Percentiles rank a stretch among this genome's conserved stretches.
Conservation (phyloP, 768 basidiomycete species). For the Mrakia gelida region DNA sequence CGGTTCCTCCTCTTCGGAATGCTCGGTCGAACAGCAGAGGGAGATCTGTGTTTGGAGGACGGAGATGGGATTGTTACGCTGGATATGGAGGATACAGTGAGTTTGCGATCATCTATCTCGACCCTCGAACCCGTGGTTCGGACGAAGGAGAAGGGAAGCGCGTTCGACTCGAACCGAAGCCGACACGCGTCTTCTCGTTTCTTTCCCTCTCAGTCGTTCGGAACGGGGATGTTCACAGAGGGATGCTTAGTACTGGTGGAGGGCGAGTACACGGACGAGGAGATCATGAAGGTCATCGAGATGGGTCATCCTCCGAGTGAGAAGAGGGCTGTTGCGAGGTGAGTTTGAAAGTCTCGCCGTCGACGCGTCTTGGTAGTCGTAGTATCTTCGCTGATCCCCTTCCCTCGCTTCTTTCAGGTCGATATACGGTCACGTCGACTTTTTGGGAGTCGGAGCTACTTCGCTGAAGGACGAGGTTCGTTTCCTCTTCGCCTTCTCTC, state of each 20-base stretch:
- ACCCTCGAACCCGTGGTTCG: neutral
- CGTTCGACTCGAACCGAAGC: neutral
- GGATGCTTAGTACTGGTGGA: constrained; percentile 92
- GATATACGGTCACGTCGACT: constrained; percentile 94
- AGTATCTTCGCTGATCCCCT: too few relatives aligned
- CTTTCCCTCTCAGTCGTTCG: constrained; percentile 60
- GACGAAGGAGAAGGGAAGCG: neutral
- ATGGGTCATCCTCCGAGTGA: constrained; percentile 98
- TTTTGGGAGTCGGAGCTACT: constrained; percentile 88
- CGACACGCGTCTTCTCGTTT: neutral
- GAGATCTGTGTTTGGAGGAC: constrained; percentile 86
- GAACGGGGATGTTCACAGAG: constrained; percentile 93
- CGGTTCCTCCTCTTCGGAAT: constrained; percentile 91
- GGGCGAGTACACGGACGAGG: constrained; percentile 92
- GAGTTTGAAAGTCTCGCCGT: constrained; percentile 34
- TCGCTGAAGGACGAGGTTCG: constrained; percentile 85
- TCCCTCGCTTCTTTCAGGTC: constrained; percentile 52
- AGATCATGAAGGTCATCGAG: constrained; percentile 78
- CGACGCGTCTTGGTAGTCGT: constrained; percentile 20
- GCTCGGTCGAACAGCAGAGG: constrained; percentile 83
- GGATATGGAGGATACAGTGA: constrained; percentile 79
- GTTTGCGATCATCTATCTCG: constrained; percentile 36
- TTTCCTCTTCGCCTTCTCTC: too few relatives aligned
- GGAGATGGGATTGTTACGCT: constrained; percentile 83
- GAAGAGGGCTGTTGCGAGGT: constrained; percentile 76